Percentiles rank a stretch among this genome's conserved stretches.
Conservation (phyloP, 768 basidiomycete genomes). For the Lactarius hengduanensis region DNA sequence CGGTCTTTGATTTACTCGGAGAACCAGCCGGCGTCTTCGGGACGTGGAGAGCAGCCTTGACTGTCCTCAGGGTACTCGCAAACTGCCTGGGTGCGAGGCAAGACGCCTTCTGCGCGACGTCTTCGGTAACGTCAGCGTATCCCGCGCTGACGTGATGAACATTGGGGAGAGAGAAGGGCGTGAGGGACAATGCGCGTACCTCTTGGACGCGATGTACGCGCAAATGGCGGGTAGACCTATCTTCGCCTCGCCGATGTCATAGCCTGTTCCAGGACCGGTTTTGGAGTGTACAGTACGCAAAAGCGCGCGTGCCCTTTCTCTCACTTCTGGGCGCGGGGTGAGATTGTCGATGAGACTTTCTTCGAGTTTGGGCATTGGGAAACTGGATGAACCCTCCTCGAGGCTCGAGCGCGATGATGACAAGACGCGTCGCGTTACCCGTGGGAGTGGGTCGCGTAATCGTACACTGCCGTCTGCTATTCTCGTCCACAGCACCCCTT, state of each 20-base stretch:
- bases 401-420: not conserved
- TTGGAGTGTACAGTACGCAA: conserved; percentile 40
- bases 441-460: conserved; percentile 17
- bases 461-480: no score
- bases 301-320: conserved; percentile 37
- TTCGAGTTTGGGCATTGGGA: conserved; percentile 23
- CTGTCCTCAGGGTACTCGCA: conserved; percentile 30
- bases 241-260: conserved; percentile 40
- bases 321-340: conserved; percentile 35
- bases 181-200: conserved; percentile 34
- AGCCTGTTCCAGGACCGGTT: conserved; percentile 52
- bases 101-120: conserved; percentile 36
- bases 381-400: not conserved
- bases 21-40: conserved; percentile 12
- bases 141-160: conserved; percentile 29
- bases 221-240: conserved; percentile 50
- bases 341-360: conserved; percentile 25
- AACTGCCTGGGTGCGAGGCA: conserved; percentile 36
- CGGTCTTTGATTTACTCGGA: not conserved
- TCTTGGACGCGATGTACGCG: conserved; percentile 49
- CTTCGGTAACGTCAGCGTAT: conserved; percentile 34
- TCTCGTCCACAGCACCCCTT: no score
- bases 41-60: conserved; percentile 30
- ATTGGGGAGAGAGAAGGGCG: not conserved
- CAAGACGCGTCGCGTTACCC: conserved; percentile 13